Base-by-base conservation (phyloP, 805 yeast genomes). In the Nematodospora valgi region DNA sequence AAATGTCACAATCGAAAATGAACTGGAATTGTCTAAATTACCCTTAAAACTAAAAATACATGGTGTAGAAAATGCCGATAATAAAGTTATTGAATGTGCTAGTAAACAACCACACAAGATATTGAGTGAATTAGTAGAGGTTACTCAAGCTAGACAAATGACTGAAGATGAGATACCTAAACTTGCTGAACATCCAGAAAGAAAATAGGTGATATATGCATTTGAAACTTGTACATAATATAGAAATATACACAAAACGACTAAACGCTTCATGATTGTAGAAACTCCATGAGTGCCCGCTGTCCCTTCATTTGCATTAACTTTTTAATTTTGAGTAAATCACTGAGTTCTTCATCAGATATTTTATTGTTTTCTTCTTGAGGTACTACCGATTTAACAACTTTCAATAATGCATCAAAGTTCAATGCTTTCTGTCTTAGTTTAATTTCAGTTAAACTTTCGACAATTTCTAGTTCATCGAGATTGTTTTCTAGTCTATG, bases 241-340 rank as follows among this genome's bases (percentile, higher is more conserved):
- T 17, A 32, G 38, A 43, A 26, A 36, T 33, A 15, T 34, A 20
- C 26, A 34, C 30, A 32, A 11, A 30, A 14, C n/a, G n/a, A 24
- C 11, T 22, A 30, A 11, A 35, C 13, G 11, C 27, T 22, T 13
- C 38, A 44, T 22, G 54, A 44, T 38, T 62, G 62, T 38, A 87
- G 65, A 52, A 86, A 82, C 28, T 73, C 57, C 44, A 86, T 34
- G 28, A 88, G 56, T 31, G 74, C 72, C 4, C 78, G 86, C 45
- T 74, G 72, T 1, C 95, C 95, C 55, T 84, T 88, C 27, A 74
- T 41, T 43, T 76, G 71, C 56, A 89, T 70, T 34, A 89, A 59
- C 46, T 67, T 62, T 48, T 77, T 80, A 28, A 88, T 72, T 16
- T 75, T 62, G 23, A 64, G 41, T 18, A 85, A 62, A 33, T 80